phyloP scores from a whole-genome alignment of 2,329 filamentous ascomycete species.

The Domatiomyces catenatus region DNA sequence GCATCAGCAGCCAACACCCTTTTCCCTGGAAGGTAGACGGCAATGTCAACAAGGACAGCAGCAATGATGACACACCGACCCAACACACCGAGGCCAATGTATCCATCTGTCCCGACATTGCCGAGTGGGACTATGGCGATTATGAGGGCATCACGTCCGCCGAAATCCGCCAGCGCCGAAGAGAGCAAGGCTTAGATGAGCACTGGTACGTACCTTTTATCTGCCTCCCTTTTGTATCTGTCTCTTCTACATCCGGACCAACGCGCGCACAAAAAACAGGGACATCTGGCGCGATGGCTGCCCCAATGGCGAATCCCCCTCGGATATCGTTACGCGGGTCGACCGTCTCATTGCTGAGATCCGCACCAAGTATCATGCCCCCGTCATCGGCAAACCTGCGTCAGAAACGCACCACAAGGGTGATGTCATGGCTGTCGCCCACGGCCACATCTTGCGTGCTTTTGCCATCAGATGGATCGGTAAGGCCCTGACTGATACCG shows the following conservation, averaged over 20 bases:
- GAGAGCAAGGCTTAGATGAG: constrained; percentile 38
- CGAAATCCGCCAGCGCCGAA: constrained; percentile 47
- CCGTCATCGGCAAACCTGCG: constrained; percentile 42
- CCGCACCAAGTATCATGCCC: constrained; percentile 47
- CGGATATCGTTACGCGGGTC: constrained; percentile 55
- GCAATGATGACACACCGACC: constrained; percentile 19
- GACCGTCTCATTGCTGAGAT: constrained; percentile 66
- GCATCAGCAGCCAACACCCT: constrained; percentile 51
- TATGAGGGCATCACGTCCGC: constrained; percentile 68
- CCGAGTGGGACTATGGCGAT: constrained; percentile 77
- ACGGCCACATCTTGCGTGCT: constrained; percentile 76
- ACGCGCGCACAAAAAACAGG: constrained; percentile 39
- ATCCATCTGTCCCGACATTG: constrained; percentile 54
- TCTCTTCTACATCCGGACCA: neutral
- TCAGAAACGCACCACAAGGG: constrained; percentile 27
- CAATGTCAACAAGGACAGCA: constrained; percentile 19
- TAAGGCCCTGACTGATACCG: constrained; percentile 56
- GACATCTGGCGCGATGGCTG: constrained; percentile 87
- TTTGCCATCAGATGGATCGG: constrained; percentile 78
- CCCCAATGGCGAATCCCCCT: constrained; percentile 66
- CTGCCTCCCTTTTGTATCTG: neutral
- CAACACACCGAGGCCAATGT: constrained; percentile 45
- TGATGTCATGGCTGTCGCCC: constrained; percentile 68
- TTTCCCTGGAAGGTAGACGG: constrained; percentile 50
- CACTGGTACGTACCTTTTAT: neutral